These are phyloP conservation scores for Panaeolus papilionaceus DNA, from an alignment of 768 basidiomycete species.

Conservation along the genomic window DNA sequence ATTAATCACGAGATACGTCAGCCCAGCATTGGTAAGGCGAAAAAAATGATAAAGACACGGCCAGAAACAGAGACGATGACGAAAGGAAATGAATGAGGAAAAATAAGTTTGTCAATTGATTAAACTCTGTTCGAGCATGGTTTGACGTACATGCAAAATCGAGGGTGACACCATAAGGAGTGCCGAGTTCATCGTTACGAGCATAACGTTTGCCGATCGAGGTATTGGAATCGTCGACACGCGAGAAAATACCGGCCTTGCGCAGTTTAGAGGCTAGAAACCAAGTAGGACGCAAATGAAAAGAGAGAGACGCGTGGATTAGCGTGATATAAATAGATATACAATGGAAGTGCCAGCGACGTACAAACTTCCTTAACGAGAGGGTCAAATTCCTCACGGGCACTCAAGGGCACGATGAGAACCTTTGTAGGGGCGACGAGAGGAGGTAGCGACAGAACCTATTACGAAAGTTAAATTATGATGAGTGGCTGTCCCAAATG, in stretches of 20 bases:
- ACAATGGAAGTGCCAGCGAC: constrained; percentile 42
- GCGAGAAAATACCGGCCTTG: constrained; percentile 85
- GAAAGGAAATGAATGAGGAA: constrained; percentile 6
- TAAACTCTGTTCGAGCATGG: constrained; percentile 1
- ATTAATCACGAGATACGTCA: constrained; percentile 14
- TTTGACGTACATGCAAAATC: constrained; percentile 80
- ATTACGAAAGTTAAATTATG: constrained; percentile 16
- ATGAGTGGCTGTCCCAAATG: constrained; percentile 13
- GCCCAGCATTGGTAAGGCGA: neutral
- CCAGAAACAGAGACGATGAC: constrained; percentile 3
- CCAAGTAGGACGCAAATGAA: constrained; percentile 16
- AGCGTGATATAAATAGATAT: constrained; percentile 16
- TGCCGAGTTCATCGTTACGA: constrained; percentile 97
- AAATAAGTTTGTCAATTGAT: constrained; percentile 9
- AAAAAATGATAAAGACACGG: neutral
- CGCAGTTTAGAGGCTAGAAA: constrained; percentile 82
- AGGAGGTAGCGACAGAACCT: constrained; percentile 92
- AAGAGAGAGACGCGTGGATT: constrained; percentile 19
- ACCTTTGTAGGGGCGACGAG: constrained; percentile 96
- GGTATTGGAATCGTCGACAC: constrained; percentile 95
- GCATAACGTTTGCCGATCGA: constrained; percentile 98
- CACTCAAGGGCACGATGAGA: constrained; percentile 92
- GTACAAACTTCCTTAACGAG: constrained; percentile 89
- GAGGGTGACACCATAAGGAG: constrained; percentile 94
- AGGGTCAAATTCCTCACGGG: constrained; percentile 83